phyloP scores from a whole-genome alignment of 169 alveolate species.

The Plasmodium gaboni region DNA sequence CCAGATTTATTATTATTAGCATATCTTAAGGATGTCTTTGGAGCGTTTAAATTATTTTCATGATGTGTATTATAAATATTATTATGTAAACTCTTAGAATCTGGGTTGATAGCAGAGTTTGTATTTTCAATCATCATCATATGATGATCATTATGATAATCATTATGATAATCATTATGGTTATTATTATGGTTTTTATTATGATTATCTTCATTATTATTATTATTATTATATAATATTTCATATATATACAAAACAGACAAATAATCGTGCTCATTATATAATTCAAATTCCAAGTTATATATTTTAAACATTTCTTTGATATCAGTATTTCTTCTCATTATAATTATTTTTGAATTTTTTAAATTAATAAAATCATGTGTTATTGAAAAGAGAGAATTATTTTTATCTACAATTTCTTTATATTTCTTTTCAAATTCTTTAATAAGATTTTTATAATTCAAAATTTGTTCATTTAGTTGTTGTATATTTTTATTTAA shows the following conservation, averaged over 20 bases:
- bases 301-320: conserved; percentile 6
- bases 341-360: conserved; percentile 28
- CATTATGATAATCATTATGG: background rate
- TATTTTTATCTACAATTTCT: conserved; percentile 28
- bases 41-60: too few species aligned
- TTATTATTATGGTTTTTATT: background rate
- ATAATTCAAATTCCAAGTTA: conserved; percentile 1
- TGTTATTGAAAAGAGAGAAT: conserved; percentile 42
- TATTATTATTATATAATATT: background rate
- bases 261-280: conserved; percentile 9
- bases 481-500: background rate
- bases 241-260: conserved; percentile 49
- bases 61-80: too few species aligned
- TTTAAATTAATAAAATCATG: conserved; percentile 53
- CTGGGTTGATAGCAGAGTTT: background rate
- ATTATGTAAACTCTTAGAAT: too few species aligned
- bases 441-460: conserved; percentile 24
- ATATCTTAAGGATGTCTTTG: background rate
- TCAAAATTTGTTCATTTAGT: background rate
- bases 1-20: too few species aligned
- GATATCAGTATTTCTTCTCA: conserved; percentile 17
- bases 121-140: background rate
- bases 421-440: conserved; percentile 22
- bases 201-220: background rate
- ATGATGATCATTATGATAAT: too few species aligned